Base-by-base conservation (phyloP, 2,329 filamentous ascomycete genomes). In the Exophiala xenobiotica region DNA sequence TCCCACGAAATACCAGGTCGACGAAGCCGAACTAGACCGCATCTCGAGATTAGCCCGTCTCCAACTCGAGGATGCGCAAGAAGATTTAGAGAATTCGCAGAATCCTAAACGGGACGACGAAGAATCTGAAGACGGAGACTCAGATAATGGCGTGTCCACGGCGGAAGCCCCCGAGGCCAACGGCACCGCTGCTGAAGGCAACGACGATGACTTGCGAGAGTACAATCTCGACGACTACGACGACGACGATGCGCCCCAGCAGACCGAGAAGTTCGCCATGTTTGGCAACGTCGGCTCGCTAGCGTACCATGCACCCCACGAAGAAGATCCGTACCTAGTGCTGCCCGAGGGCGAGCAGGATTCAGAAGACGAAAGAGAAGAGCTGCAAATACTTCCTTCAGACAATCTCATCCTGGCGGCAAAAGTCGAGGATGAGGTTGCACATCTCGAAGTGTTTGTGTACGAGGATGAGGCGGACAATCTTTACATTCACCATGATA, bases 401-500 rank as follows among this genome's bases (percentile, higher is more conserved):
- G 93, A 99, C 73, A 99, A 97, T 68, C 77, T 99, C 54, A 79
- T 99, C 26, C 77, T 99, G 41, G 88, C 92, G 8, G 91, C 90
- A 59, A 92, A 96, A 74, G 86, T 97, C 45, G 93, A 99, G 71
- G 93, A 99, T 64, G 93, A 99, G 68, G 85, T 99, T 55, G 92
- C 93, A 14, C 92, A 97, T 70, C 78, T 99, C 20, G 93, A 99
- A 70, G 87, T 97, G 16, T 96, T 97, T 66, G 90, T 99, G 22
- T 99, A 97, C 72, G 93, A 99, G 70, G 93, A 97, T 63, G 83
- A 83, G 56, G 88, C 86, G 38, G 93, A 97, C 72, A 99, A 99
- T 68, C 85, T 99, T 55, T 99, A 99, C 70, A 92, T 99, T 19
- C 93, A 99, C 74, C 93, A 99, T 79, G 93, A 99, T 71, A 95